Evolutionary conservation across 768 basidiomycete species (phyloP).

Genomic region (Crepidotus variabilis): DNA sequence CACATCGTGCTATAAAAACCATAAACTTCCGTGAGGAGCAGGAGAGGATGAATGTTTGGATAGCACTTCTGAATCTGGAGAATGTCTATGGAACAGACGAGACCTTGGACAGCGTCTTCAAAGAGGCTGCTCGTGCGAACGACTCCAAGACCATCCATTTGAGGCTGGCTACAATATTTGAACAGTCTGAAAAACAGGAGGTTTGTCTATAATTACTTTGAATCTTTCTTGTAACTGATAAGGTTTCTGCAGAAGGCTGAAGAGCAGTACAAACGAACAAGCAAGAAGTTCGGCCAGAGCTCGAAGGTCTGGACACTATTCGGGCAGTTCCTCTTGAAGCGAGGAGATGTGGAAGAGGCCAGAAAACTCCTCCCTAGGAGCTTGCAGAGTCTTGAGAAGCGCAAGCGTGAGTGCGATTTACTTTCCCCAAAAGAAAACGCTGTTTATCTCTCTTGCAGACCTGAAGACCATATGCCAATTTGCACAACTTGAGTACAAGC

Average conservation of each 20-base stretch:
- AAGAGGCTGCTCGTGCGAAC: conserved; percentile 84
- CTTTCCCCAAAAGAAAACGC: neutral
- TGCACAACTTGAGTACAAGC: conserved; percentile 91
- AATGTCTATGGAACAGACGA: conserved; percentile 88
- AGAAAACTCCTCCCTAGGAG: conserved; percentile 83
- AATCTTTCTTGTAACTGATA: neutral
- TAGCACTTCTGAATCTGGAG: conserved; percentile 92
- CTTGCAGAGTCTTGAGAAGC: conserved; percentile 87
- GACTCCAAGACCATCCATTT: conserved; percentile 91
- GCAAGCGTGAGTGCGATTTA: conserved; percentile 69
- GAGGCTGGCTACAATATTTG: conserved; percentile 79
- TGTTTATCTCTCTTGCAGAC: conserved; percentile 43
- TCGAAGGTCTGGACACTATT: conserved; percentile 93
- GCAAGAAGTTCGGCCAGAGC: conserved; percentile 92
- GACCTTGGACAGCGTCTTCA: conserved; percentile 76
- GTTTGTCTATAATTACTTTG: conserved; percentile 34
- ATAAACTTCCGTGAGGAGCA: conserved; percentile 96
- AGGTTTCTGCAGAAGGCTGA: conserved; percentile 70
- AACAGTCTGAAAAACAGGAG: conserved; percentile 77
- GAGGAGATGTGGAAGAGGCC: conserved; percentile 72
- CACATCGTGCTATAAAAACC: conserved; percentile 74
- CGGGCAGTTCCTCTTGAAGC: conserved; percentile 76
- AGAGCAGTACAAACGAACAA: conserved; percentile 82
- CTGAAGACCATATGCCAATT: conserved; percentile 94
- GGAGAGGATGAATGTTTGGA: conserved; percentile 97